Conservation (phyloP, 768 basidiomycete genomes). For the Boletus rubroflammeus region DNA sequence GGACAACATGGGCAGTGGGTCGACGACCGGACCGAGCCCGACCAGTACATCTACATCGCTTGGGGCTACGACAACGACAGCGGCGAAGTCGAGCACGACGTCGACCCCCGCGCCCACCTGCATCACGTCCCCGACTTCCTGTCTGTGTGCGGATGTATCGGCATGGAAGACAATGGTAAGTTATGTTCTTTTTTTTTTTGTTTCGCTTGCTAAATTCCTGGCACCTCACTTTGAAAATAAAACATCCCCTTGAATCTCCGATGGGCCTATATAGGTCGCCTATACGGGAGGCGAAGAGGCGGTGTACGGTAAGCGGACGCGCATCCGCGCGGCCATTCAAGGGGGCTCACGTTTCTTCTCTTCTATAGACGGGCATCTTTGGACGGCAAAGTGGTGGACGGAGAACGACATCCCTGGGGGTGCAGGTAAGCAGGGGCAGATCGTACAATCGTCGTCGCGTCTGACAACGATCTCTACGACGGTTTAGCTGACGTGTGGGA, state of each 20-base stretch:
- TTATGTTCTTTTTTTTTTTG: too few species aligned
- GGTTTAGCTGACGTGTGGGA: constrained; percentile 31
- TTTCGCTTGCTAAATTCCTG: background rate
- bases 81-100: background rate
- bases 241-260: background rate
- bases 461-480: constrained; percentile 3
- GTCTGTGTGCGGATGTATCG: constrained; percentile 40
- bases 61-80: background rate
- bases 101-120: constrained; percentile 7
- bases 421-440: constrained; percentile 6
- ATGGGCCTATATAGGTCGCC: constrained; percentile 28
- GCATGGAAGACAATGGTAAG: constrained; percentile 38
- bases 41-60: constrained; percentile 12
- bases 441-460: background rate
- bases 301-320: constrained; percentile 37
- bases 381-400: constrained; percentile 53
- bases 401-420: constrained; percentile 37
- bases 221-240: background rate
- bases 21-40: constrained; percentile 19
- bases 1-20: constrained; percentile 51
- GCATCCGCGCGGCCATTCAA: background rate
- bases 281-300: constrained; percentile 37
- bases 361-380: constrained; percentile 40
- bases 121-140: constrained; percentile 19
- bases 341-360: background rate